Evolutionary conservation across 495 filamentous ascomycete genomes (phyloP).

Genomic region (Xylaria grammica): DNA sequence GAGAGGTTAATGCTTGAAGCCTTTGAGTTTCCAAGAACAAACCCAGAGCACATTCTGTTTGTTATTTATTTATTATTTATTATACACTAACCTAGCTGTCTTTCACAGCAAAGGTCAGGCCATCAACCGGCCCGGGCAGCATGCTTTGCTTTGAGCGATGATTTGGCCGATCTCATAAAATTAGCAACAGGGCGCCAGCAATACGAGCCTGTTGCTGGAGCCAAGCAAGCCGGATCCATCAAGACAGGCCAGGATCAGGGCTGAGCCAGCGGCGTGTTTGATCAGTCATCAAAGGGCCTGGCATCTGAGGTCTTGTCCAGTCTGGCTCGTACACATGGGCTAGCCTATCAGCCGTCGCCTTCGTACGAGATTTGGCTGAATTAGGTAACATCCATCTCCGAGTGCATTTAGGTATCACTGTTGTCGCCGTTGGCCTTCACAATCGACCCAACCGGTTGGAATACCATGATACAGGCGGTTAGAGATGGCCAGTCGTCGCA

Average conservation of each 20-base stretch:
- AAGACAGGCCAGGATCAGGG: neutral
- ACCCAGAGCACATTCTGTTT: neutral
- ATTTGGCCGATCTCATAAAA: constrained; percentile 15
- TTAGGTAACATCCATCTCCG: constrained; percentile 11
- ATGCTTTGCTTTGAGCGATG: neutral
- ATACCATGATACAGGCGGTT: neutral
- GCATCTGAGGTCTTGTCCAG: too few species aligned
- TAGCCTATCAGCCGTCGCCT: constrained; percentile 10
- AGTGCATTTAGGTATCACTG: neutral
- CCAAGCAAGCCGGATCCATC: neutral
- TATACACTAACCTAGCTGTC: neutral
- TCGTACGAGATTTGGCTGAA: constrained; percentile 1
- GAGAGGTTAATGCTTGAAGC: neutral
- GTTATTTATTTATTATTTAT: neutral
- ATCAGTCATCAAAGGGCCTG: neutral
- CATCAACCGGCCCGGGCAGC: neutral
- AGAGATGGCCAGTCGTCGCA: too few species aligned
- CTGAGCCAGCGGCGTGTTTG: neutral
- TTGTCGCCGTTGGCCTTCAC: neutral
- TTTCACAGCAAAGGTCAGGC: neutral
- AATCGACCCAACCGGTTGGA: neutral
- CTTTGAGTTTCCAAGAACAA: neutral
- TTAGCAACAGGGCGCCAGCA: constrained; percentile 16
- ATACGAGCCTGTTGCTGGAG: constrained; percentile 4
- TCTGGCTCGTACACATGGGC: neutral